A percentile compares a stretch with the other conserved stretches of the same genome.
Conservation (phyloP, 139 green algal genomes). For the Chlorella sorokiniana region DNA sequence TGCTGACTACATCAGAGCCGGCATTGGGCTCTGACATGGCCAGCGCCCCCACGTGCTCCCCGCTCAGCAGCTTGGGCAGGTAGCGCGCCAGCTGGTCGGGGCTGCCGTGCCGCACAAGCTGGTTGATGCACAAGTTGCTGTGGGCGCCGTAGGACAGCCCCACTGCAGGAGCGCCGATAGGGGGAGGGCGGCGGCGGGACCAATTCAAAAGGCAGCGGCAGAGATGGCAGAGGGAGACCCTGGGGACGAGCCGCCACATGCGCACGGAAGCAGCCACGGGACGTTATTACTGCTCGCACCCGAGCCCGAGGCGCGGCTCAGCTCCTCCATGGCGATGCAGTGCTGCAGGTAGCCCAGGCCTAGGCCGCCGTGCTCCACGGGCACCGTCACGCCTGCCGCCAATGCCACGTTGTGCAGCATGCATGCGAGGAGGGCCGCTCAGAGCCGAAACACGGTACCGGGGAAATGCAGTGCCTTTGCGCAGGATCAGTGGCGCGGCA, state of each 20-base stretch:
- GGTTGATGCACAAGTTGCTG: constrained; percentile 94
- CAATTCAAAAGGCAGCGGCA: no score
- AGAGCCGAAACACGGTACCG: no score
- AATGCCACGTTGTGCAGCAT: no score
- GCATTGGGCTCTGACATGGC: constrained; percentile 87
- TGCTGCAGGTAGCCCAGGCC: constrained; percentile 85
- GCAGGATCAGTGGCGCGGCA: no score
- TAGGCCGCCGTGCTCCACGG: constrained; percentile 83
- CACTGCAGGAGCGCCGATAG: constrained; percentile 38
- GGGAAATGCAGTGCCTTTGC: not conserved
- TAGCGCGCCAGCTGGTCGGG: constrained; percentile 75
- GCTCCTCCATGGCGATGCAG: constrained; percentile 93
- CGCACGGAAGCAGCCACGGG: not conserved
- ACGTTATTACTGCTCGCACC: not conserved
- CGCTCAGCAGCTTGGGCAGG: constrained; percentile 77
- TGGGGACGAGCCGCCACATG: not conserved
- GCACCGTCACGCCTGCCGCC: constrained; percentile 67
- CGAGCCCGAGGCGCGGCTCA: constrained; percentile 80
- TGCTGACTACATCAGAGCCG: constrained; percentile 89
- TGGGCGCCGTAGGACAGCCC: constrained; percentile 89
- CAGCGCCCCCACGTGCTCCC: constrained; percentile 88
- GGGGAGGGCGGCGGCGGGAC: no score
- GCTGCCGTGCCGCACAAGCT: constrained; percentile 84
- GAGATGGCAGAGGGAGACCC: not conserved
- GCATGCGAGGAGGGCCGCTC: no score